Percentiles rank a stretch among this genome's conserved stretches.
Conservation (phyloP, 257 asterid genomes). For the Mitragyna speciosa region DNA sequence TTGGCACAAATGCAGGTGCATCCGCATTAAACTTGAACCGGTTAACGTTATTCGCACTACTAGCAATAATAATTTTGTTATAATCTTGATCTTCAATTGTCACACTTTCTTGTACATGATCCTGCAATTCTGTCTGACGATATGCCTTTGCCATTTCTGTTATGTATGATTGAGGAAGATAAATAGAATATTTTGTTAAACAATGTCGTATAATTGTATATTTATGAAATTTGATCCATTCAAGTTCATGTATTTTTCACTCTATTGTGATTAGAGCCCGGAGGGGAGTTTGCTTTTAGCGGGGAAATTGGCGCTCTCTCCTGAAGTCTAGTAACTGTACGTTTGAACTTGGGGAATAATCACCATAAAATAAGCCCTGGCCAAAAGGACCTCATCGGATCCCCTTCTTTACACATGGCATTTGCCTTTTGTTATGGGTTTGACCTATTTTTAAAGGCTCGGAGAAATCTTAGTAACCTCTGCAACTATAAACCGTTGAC, state of each 20-base stretch:
- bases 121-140: conserved; percentile 19
- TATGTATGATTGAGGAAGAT: too few species aligned
- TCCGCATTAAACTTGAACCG: conserved; percentile 71
- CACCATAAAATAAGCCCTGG: conserved; percentile 5
- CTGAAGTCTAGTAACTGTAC: conserved; percentile 40
- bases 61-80: neutral
- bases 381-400: neutral
- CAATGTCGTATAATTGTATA: too few species aligned
- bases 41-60: conserved; percentile 14
- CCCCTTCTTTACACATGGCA: conserved; percentile 18
- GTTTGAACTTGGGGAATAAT: neutral
- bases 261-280: neutral
- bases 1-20: conserved; percentile 91
- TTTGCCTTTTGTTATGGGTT: conserved; percentile 21
- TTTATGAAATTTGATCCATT: too few species aligned
- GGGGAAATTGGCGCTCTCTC: conserved; percentile 43
- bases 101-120: conserved; percentile 1
- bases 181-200: too few species aligned
- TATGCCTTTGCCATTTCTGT: conserved; percentile 51
- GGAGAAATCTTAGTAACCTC: conserved; percentile 15
- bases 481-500: neutral
- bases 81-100: conserved; percentile 12
- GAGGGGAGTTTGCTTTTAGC: neutral
- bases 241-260: conserved; percentile 1
- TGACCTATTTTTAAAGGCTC: conserved; percentile 17